Base-by-base conservation (phyloP, 257 asterid genomes). In the Primulina huaijiensis region DNA sequence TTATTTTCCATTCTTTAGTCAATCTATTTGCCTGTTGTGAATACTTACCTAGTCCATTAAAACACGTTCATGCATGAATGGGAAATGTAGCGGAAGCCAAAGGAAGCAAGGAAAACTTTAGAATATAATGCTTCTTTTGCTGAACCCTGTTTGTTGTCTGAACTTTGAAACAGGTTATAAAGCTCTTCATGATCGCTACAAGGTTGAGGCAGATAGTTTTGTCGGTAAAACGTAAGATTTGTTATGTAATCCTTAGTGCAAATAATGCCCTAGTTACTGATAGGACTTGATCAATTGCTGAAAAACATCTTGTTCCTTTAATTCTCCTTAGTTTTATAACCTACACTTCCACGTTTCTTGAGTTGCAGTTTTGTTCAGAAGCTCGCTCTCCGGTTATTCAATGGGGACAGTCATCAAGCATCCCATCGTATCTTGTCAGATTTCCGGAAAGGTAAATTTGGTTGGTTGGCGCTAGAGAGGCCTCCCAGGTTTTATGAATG, bases 391-490 rank as follows among this genome's bases (percentile, higher is more conserved):
- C 89, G 79, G 58, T 74, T 90, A 60, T 93, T 93, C 85, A 90
- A 90, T 23, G 97, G 96, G 55, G 97, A 93, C 80, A 72, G 67
- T 43, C 84, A 93, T 75, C 99, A 93, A 83, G 96, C 96, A 52
- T 89, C 96, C 21, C 91, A 85, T 10, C 95, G 99, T 14, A 79
- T 93, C 63, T 75, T 93, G 84, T 82, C 94, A 1, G 99, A 93
- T 82, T 93, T 86, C 75, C 87, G 97, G 16, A 93, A 93, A 77
- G 97, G 97, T 68, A 90, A 77, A 78, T 85, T 93, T 29, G 97
- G 96, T 55, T 86, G 95, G 89, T 79, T 85, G 29, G 83, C 96
- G 68, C 78, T 93, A 11, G 99, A 93, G 87, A 83, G 88, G 78
- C 97, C 99, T 52, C 96, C 94, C 14, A 80, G 71, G 79, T 85